Conservation (phyloP, 2,329 filamentous ascomycete genomes). For the Ciborinia camelliae region DNA sequence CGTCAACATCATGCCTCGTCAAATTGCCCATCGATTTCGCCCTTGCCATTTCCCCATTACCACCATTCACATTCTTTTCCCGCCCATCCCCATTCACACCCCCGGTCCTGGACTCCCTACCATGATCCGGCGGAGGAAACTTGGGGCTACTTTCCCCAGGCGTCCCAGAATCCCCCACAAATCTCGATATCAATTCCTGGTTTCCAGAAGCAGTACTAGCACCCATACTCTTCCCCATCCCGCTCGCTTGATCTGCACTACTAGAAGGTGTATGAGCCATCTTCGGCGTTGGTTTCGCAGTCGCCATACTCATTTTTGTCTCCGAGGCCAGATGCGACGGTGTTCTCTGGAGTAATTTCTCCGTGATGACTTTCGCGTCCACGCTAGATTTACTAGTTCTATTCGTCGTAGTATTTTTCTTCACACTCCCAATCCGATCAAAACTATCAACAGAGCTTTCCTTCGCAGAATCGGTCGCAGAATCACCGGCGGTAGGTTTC, state of each 20-base stretch:
- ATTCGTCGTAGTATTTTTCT: not conserved
- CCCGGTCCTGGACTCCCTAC: conserved; percentile 29
- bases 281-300: conserved; percentile 41
- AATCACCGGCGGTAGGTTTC: conserved; percentile 24
- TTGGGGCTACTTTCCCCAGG: conserved; percentile 48
- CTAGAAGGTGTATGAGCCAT: conserved; percentile 37
- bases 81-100: conserved; percentile 20
- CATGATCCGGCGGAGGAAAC: conserved; percentile 38
- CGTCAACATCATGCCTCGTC: conserved; percentile 28
- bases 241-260: conserved; percentile 27
- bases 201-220: conserved; percentile 24
- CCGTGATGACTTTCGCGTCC: conserved; percentile 65
- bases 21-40: conserved; percentile 18
- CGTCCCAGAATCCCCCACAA: conserved; percentile 52
- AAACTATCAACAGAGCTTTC: conserved; percentile 39
- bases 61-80: conserved; percentile 8
- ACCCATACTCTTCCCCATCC: conserved; percentile 24
- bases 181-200: conserved; percentile 55
- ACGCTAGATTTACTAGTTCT: conserved; percentile 35
- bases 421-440: not conserved
- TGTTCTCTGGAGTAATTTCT: conserved; percentile 61
- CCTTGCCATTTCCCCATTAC: conserved; percentile 10
- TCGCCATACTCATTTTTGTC: conserved; percentile 55
- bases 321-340: conserved; percentile 58
- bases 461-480: conserved; percentile 29